Percentiles rank a stretch among this genome's conserved stretches.
Evolutionary conservation across 2,329 filamentous ascomycete genomes (phyloP).

Genomic region (Macrophomina tecta): DNA sequence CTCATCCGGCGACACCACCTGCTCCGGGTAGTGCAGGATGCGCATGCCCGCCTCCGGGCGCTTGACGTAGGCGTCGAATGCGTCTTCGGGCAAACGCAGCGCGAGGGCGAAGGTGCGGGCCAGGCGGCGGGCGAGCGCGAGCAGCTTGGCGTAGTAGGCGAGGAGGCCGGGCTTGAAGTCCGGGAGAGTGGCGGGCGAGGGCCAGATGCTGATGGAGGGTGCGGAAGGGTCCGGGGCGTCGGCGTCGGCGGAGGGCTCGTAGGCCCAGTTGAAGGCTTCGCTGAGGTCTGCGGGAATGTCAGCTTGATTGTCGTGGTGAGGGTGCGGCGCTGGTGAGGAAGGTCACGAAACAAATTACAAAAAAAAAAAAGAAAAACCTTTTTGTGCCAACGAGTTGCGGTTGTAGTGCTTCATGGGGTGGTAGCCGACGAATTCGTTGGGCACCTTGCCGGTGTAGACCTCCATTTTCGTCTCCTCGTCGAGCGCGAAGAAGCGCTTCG

Average conservation of each 20-base stretch:
- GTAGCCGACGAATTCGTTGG: slow-evolving; percentile 45
- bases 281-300: slow-evolving; percentile 33
- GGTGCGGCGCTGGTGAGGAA: too few species aligned
- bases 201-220: slow-evolving; percentile 39
- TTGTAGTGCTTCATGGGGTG: slow-evolving; percentile 52
- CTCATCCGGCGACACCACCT: slow-evolving; percentile 37
- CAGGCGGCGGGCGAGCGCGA: slow-evolving; percentile 46
- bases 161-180: slow-evolving; percentile 46
- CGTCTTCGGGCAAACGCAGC: slow-evolving; percentile 47
- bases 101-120: slow-evolving; percentile 47
- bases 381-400: slow-evolving; percentile 55
- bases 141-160: slow-evolving; percentile 44
- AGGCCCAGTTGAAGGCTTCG: slow-evolving; percentile 38
- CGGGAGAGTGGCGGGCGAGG: slow-evolving; percentile 35
- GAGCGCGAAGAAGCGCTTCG: slow-evolving; percentile 51
- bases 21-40: slow-evolving; percentile 50
- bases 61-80: slow-evolving; percentile 47
- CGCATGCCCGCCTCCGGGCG: slow-evolving; percentile 52
- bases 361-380: slow-evolving; percentile 38
- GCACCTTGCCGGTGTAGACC: slow-evolving; percentile 50
- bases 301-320: too few species aligned
- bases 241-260: slow-evolving; percentile 33
- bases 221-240: slow-evolving; percentile 29
- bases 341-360: too few species aligned
- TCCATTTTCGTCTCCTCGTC: slow-evolving; percentile 55